These are phyloP conservation scores for Penicillium sp. DNA, from an alignment of 2,329 filamentous ascomycete species.

Conservation along the genomic window DNA sequence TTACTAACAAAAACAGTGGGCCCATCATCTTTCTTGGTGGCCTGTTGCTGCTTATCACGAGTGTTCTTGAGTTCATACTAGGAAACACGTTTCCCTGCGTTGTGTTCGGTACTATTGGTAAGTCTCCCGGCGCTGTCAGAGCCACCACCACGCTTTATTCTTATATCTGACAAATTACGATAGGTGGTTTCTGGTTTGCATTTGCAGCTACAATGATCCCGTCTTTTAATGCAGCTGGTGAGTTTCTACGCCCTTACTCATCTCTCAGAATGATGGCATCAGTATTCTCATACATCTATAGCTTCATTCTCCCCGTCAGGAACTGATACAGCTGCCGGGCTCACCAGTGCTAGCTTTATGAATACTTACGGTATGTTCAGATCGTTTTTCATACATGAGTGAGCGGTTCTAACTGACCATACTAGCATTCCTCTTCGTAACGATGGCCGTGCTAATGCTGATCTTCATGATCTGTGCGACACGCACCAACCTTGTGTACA, in stretches of 20 bases:
- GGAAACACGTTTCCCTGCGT: conserved; percentile 57
- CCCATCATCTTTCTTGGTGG: conserved; percentile 52
- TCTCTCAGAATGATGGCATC: conserved; percentile 37
- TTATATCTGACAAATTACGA: not conserved
- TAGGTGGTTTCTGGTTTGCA: conserved; percentile 51
- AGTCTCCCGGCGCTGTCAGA: conserved; percentile 3
- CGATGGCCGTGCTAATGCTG: conserved; percentile 62
- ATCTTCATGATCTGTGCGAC: conserved; percentile 65
- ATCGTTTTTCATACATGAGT: not conserved
- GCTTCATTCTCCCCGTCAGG: conserved; percentile 26
- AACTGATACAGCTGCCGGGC: conserved; percentile 21
- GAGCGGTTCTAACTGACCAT: not conserved
- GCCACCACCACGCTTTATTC: not conserved
- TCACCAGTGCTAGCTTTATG: conserved; percentile 21
- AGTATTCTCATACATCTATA: conserved; percentile 14
- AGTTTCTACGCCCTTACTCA: conserved; percentile 30
- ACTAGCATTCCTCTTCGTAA: conserved; percentile 55
- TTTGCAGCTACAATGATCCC: conserved; percentile 54
- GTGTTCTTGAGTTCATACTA: conserved; percentile 53
- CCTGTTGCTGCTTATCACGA: conserved; percentile 49
- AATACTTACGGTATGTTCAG: conserved; percentile 22
- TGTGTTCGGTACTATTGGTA: conserved; percentile 52
- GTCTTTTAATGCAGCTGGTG: conserved; percentile 48
- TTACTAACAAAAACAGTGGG: conserved; percentile 34
- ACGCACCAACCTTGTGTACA: conserved; percentile 66